Evolutionary conservation across 306 rosid genomes (phyloP).

Genomic region (Cicer bijugum): DNA sequence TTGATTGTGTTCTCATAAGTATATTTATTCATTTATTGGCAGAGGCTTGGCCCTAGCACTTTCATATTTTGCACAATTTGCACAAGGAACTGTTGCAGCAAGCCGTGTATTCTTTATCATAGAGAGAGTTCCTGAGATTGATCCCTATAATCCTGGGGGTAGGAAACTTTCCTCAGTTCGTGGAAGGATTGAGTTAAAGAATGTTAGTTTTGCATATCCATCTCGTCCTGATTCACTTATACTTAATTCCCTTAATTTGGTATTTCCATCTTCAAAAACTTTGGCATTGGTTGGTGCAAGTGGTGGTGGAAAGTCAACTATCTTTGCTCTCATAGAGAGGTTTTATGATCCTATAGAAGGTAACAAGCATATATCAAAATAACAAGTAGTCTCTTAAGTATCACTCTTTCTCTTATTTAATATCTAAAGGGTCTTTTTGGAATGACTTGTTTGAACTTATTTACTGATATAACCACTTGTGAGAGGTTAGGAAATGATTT

Average conservation of each 20-base stretch:
- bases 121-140: conserved; percentile 84
- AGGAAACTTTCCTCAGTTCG: conserved; percentile 56
- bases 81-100: conserved; percentile 92
- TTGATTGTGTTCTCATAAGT: neutral
- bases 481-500: too few species aligned
- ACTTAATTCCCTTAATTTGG: conserved; percentile 64
- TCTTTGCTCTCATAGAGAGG: conserved; percentile 87
- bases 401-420: too few species aligned
- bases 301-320: conserved; percentile 94
- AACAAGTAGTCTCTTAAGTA: neutral
- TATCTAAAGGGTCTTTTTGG: too few species aligned
- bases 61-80: conserved; percentile 83
- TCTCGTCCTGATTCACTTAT: conserved; percentile 71
- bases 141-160: conserved; percentile 70
- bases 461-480: too few species aligned
- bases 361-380: conserved; percentile 37
- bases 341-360: conserved; percentile 82
- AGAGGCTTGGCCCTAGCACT: conserved; percentile 91
- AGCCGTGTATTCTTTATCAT: conserved; percentile 72
- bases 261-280: conserved; percentile 72
- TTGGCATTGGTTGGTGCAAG: conserved; percentile 84
- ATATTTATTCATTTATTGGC: conserved; percentile 13
- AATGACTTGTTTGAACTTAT: too few species aligned
- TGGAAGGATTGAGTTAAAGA: conserved; percentile 79
- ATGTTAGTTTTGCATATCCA: conserved; percentile 72